Conservation (phyloP, 768 basidiomycete genomes). For the Pleurotus tuber-regium region DNA sequence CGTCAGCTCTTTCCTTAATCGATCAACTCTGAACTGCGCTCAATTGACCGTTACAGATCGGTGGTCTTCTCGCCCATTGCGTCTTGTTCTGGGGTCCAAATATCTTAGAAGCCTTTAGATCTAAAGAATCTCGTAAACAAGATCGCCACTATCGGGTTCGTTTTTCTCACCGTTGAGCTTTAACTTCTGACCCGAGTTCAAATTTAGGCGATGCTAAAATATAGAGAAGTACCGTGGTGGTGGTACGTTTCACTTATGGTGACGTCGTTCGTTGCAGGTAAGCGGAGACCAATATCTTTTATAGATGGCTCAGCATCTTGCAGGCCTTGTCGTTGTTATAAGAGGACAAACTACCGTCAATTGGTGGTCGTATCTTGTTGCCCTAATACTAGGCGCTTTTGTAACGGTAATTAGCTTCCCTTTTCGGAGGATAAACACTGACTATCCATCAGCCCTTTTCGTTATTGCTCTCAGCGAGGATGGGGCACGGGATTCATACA, state of each 20-base stretch:
- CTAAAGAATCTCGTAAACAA: constrained; percentile 32
- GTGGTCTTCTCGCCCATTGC: constrained; percentile 57
- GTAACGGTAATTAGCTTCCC: constrained; percentile 26
- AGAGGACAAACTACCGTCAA: constrained; percentile 61
- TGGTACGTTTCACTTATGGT: constrained; percentile 53
- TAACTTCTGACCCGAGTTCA: too few relatives aligned
- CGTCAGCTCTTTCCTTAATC: constrained; percentile 22
- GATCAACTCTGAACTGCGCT: background rate
- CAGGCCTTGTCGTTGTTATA: constrained; percentile 51
- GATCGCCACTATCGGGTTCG: constrained; percentile 55
- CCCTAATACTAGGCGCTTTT: constrained; percentile 48
- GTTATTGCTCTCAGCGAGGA: constrained; percentile 49
- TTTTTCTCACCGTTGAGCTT: background rate
- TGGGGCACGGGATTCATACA: constrained; percentile 60
- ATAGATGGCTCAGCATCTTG: background rate
- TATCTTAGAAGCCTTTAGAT: constrained; percentile 46
- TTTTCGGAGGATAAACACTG: background rate
- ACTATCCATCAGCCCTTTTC: constrained; percentile 51
- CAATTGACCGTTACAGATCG: constrained; percentile 37
- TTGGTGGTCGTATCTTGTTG: constrained; percentile 60
- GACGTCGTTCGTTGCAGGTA: constrained; percentile 55
- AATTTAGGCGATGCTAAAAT: constrained; percentile 53
- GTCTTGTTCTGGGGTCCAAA: constrained; percentile 58
- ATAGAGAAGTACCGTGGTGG: constrained; percentile 59
- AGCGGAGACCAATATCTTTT: constrained; percentile 9